These are phyloP conservation scores for Curvularia verruculosa DNA, from an alignment of 2,329 filamentous ascomycete species.

Conservation along the genomic window DNA sequence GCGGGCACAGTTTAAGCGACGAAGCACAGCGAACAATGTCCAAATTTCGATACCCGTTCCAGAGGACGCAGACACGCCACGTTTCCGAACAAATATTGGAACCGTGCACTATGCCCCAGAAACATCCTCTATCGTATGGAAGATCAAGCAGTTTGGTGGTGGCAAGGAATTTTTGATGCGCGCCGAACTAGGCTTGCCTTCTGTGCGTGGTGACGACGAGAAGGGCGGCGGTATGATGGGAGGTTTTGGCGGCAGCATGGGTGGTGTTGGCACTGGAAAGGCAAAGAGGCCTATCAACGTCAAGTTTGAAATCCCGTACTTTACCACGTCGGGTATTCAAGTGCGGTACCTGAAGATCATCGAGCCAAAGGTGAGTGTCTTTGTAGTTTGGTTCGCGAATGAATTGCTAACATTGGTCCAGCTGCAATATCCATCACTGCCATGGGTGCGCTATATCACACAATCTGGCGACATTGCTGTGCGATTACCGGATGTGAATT, in stretches of 20 bases:
- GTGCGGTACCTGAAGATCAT: constrained; percentile 99
- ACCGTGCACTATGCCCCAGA: constrained; percentile 97
- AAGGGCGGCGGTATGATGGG: constrained; percentile 97
- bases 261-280: constrained; percentile 79
- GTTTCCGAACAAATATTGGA: constrained; percentile 97
- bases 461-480: constrained; percentile 97
- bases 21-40: constrained; percentile 97
- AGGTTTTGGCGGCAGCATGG: constrained; percentile 96
- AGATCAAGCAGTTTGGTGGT: constrained; percentile 99
- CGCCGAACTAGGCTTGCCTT: constrained; percentile 90
- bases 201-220: constrained; percentile 93
- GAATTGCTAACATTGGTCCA: constrained; percentile 48
- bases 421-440: constrained; percentile 97
- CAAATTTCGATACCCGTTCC: constrained; percentile 97
- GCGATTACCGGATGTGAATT: constrained; percentile 87
- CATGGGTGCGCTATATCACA: constrained; percentile 98
- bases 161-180: constrained; percentile 98
- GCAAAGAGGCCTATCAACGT: constrained; percentile 96
- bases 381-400: background rate
- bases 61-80: constrained; percentile 93
- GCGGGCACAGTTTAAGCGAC: constrained; percentile 95
- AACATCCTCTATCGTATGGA: constrained; percentile 98
- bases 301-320: constrained; percentile 99
- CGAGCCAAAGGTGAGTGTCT: constrained; percentile 85
- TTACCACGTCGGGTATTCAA: constrained; percentile 98